Percentiles rank a stretch among this genome's conserved stretches.
Evolutionary conservation across 805 yeast genomes (phyloP).

Genomic region (Novakomyces olei): DNA sequence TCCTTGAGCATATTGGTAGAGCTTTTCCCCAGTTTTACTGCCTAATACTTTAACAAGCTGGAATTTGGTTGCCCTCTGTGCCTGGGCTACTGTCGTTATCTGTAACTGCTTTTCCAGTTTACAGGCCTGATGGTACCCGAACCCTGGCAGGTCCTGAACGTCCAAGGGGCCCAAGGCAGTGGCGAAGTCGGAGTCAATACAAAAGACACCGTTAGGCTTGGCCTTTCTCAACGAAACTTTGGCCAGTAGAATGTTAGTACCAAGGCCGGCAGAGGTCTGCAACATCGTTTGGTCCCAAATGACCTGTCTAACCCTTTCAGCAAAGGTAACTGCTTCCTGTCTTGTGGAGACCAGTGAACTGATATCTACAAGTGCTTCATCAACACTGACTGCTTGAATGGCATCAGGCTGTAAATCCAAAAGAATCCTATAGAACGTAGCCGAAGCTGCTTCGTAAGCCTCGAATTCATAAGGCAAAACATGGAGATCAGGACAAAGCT

Average conservation of each 20-base stretch:
- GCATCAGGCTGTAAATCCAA: constrained; percentile 19
- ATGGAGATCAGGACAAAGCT: constrained; percentile 40
- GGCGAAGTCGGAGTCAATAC: constrained; percentile 15
- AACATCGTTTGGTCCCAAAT: constrained; percentile 31
- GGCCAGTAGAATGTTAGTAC: constrained; percentile 51
- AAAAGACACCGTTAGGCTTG: constrained; percentile 51
- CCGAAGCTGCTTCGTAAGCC: constrained; percentile 44
- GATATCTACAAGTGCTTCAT: constrained; percentile 69
- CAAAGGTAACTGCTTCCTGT: constrained; percentile 13
- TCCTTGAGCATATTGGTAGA: constrained; percentile 42
- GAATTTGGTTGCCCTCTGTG: constrained; percentile 17
- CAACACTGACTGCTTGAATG: constrained; percentile 70
- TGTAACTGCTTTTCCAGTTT: constrained; percentile 23
- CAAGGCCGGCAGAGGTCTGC: constrained; percentile 61
- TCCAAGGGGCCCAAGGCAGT: constrained; percentile 19
- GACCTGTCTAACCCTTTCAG: constrained; percentile 18
- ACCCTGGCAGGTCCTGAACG: constrained; percentile 23
- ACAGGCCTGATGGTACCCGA: constrained; percentile 20
- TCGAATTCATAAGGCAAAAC: constrained; percentile 53
- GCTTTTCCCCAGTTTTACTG: constrained; percentile 40
- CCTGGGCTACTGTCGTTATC: constrained; percentile 19
- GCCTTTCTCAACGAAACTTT: constrained; percentile 50
- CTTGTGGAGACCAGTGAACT: constrained; percentile 15
- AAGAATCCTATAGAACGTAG: constrained; percentile 39
- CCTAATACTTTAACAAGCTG: constrained; percentile 36